These are phyloP conservation scores for Casuarina cunninghamiana DNA, from an alignment of 306 rosid species.

Conservation along the genomic window DNA sequence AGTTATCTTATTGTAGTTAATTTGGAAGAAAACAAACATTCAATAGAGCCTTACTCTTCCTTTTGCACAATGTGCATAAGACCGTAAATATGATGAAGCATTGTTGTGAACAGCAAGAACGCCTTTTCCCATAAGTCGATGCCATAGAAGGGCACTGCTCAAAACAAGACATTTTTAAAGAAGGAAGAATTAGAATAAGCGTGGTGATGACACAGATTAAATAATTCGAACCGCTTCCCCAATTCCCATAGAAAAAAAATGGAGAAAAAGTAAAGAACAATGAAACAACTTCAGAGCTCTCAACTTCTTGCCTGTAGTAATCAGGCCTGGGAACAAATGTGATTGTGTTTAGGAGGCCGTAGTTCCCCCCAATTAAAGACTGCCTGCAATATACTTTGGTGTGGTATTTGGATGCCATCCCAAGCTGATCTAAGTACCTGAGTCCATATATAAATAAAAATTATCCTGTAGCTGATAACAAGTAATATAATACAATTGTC, in stretches of 20 bases:
- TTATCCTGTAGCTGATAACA: not conserved
- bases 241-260: constrained; percentile 2
- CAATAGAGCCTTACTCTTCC: constrained; percentile 61
- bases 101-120: constrained; percentile 57
- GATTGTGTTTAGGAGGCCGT: constrained; percentile 78
- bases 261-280: not conserved
- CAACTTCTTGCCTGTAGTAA: constrained; percentile 68
- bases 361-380: constrained; percentile 88
- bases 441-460: constrained; percentile 20
- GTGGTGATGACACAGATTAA: constrained; percentile 4
- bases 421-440: constrained; percentile 99
- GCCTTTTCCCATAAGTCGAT: constrained; percentile 77
- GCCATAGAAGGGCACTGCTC: constrained; percentile 91
- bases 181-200: constrained; percentile 19
- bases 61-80: constrained; percentile 88
- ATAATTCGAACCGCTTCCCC: not conserved
- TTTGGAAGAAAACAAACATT: constrained; percentile 11
- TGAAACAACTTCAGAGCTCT: not conserved
- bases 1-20: not conserved
- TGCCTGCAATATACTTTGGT: constrained; percentile 90
- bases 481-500: constrained; percentile 5
- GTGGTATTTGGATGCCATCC: constrained; percentile 76
- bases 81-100: constrained; percentile 62
- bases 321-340: constrained; percentile 91
- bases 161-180: constrained; percentile 26